A percentile compares a stretch with the other conserved stretches of the same genome.
phyloP scores from a whole-genome alignment of 768 basidiomycete genomes.

The Candolleomyces eurysporus region DNA sequence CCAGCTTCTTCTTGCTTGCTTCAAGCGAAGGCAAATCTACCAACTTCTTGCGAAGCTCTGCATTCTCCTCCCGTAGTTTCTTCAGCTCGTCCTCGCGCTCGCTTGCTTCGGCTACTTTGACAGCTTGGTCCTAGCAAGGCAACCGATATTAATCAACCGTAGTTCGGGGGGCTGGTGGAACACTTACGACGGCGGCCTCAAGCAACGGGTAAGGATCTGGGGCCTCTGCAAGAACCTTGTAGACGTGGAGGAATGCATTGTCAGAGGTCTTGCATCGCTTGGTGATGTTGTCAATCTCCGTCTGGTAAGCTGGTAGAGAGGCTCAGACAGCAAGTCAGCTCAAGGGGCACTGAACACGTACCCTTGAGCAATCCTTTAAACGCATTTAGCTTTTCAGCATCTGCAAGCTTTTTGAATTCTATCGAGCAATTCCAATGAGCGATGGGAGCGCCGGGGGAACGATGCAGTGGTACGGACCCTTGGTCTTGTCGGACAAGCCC shows the following conservation, averaged over 20 bases:
- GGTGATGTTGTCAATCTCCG: constrained; percentile 94
- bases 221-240: constrained; percentile 94
- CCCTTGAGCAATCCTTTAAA: constrained; percentile 92
- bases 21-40: constrained; percentile 65
- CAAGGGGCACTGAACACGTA: constrained; percentile 24
- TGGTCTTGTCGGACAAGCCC: constrained; percentile 91
- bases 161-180: background rate
- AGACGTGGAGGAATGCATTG: constrained; percentile 94
- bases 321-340: constrained; percentile 1
- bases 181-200: constrained; percentile 81
- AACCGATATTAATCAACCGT: background rate
- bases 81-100: constrained; percentile 74
- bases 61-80: constrained; percentile 78
- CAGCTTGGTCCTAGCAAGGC: constrained; percentile 78
- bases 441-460: background rate
- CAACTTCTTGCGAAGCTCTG: constrained; percentile 67
- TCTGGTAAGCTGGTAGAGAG: constrained; percentile 74
- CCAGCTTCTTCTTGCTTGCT: constrained; percentile 71
- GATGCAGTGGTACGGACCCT: constrained; percentile 54
- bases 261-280: constrained; percentile 90
- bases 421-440: background rate
- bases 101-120: constrained; percentile 80
- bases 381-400: constrained; percentile 80
- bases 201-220: constrained; percentile 97
- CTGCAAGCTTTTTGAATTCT: constrained; percentile 97